A percentile compares a stretch with the other conserved stretches of the same genome.
phyloP scores from a whole-genome alignment of 306 rosid species.

The Malus orientalis region DNA sequence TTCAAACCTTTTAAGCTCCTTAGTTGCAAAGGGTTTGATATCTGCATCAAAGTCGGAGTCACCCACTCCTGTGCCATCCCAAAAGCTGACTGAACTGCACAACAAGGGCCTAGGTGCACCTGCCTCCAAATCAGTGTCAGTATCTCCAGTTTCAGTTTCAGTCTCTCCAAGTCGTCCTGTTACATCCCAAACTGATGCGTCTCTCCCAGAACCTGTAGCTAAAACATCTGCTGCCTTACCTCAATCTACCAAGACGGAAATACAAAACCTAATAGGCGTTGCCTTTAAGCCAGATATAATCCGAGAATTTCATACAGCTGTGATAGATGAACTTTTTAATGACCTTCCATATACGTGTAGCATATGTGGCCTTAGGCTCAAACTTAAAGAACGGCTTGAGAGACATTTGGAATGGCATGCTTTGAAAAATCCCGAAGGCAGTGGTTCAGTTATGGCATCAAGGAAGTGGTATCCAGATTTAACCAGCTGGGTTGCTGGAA shows the following conservation, averaged over 20 bases:
- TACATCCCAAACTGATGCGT: conserved; percentile 24
- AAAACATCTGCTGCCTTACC: conserved; percentile 25
- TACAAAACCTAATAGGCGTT: conserved; percentile 49
- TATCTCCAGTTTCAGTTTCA: conserved; percentile 39
- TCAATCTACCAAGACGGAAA: conserved; percentile 32
- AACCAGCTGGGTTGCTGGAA: conserved; percentile 46
- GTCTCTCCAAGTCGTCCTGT: conserved; percentile 18
- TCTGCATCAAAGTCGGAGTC: conserved; percentile 54
- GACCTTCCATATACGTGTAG: conserved; percentile 51
- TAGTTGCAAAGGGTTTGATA: conserved; percentile 85
- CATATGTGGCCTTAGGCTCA: conserved; percentile 53
- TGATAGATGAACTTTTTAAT: conserved; percentile 49
- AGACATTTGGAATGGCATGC: conserved; percentile 76
- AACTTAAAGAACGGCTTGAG: conserved; percentile 41
- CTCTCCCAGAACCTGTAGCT: conserved; percentile 22
- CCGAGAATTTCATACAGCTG: conserved; percentile 60
- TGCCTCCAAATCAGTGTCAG: conserved; percentile 30
- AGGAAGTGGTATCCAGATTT: conserved; percentile 68
- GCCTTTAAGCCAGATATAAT: conserved; percentile 62
- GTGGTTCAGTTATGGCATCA: conserved; percentile 26
- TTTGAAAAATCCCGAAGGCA: conserved; percentile 28
- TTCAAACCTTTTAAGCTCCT: conserved; percentile 72
- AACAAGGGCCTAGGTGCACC: conserved; percentile 29
- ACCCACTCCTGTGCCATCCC: conserved; percentile 22
- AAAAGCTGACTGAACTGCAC: conserved; percentile 27